These are phyloP conservation scores for Metschnikowia noctiluminum DNA, from an alignment of 805 yeast species.

Conservation along the genomic window DNA sequence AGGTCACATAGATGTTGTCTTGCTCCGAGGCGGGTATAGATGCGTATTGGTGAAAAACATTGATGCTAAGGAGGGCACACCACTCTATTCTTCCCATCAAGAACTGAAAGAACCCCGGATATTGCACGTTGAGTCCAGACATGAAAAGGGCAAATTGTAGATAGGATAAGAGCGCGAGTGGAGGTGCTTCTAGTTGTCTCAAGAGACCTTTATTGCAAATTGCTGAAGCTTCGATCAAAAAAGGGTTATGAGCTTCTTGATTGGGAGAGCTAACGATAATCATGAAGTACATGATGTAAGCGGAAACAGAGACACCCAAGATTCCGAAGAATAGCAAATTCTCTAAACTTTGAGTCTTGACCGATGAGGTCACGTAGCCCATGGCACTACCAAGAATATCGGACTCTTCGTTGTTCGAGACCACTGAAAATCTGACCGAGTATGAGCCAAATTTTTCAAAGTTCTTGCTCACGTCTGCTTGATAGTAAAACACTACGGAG, in stretches of 20 bases:
- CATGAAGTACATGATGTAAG: slow-evolving; percentile 40
- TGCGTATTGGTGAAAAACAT: slow-evolving; percentile 14
- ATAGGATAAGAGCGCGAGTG: slow-evolving; percentile 47
- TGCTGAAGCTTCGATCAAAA: slow-evolving; percentile 51
- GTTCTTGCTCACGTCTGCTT: slow-evolving; percentile 38
- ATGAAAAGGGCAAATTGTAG: slow-evolving; percentile 58
- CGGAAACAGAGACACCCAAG: slow-evolving; percentile 34
- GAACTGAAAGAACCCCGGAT: slow-evolving; percentile 64
- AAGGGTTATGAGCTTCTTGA: slow-evolving; percentile 55
- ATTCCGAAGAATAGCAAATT: slow-evolving; percentile 38
- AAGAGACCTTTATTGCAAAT: slow-evolving; percentile 57
- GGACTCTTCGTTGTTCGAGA: slow-evolving; percentile 36
- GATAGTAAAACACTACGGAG: slow-evolving; percentile 35
- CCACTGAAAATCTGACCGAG: slow-evolving; percentile 37
- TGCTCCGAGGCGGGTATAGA: slow-evolving; percentile 5
- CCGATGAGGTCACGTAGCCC: slow-evolving; percentile 47
- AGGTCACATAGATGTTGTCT: slow-evolving; percentile 43
- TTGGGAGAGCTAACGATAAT: slow-evolving; percentile 49
- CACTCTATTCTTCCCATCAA: slow-evolving; percentile 49
- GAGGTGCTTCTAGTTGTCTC: slow-evolving; percentile 53
- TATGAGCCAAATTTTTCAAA: slow-evolving; percentile 46
- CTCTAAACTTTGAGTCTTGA: slow-evolving; percentile 27
- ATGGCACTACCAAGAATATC: slow-evolving; percentile 45
- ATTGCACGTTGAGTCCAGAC: slow-evolving; percentile 51
- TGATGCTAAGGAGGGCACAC: slow-evolving; percentile 49